Percentiles rank a stretch among this genome's conserved stretches.
These are phyloP conservation scores for Rhododendron ferrugineum DNA, from an alignment of 148 eudicot species.

Conservation along the genomic window DNA sequence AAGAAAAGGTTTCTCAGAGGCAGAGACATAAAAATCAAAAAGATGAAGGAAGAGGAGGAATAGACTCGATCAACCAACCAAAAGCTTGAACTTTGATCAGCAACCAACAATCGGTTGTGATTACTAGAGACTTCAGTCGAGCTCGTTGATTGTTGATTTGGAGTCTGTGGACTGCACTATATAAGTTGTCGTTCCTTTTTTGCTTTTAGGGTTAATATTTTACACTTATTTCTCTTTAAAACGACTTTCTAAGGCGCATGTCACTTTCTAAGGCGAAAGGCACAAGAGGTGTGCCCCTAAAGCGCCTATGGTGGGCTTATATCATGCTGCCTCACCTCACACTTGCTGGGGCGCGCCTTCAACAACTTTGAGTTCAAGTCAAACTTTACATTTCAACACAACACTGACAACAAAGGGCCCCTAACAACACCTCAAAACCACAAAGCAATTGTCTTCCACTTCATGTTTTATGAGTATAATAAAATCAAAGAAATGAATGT, in stretches of 20 bases:
- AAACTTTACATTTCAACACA: not conserved
- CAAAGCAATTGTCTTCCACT: not conserved
- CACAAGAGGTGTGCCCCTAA: not conserved
- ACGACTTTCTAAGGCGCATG: not conserved
- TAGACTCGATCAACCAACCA: not conserved
- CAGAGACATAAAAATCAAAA: not conserved
- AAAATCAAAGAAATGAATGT: not conserved
- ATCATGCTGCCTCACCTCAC: not conserved
- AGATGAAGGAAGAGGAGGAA: not conserved
- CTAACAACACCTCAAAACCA: not conserved
- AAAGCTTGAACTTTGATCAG: not conserved
- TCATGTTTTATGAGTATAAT: not conserved
- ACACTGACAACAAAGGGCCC: not conserved
- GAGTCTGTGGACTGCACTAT: not conserved
- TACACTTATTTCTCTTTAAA: not conserved
- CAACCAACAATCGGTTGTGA: not conserved
- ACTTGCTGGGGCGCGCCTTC: not conserved
- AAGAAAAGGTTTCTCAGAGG: not conserved
- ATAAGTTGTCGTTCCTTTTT: not conserved
- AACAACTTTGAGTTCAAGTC: slow-evolving; percentile 1
- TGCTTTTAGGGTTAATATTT: not conserved
- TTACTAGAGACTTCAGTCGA: not conserved
- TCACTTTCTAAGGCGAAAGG: not conserved
- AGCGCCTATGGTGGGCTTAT: not conserved
- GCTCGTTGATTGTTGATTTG: not conserved